phyloP scores from a whole-genome alignment of 164 flowering plant species.

The Akebia trifoliata region DNA sequence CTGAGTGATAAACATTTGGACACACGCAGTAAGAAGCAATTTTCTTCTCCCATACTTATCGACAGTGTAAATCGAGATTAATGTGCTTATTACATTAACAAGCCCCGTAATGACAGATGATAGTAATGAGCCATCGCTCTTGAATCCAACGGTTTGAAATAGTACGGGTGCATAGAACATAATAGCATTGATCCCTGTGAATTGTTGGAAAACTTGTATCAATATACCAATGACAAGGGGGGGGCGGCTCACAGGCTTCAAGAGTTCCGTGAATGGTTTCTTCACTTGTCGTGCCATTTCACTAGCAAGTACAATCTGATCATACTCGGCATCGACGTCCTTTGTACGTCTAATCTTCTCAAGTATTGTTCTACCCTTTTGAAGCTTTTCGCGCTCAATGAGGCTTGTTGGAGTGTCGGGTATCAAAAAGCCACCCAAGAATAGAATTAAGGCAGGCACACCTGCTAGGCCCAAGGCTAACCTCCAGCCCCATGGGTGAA shows the following conservation, averaged over 20 bases:
- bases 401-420: constrained; percentile 35
- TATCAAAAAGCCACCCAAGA: constrained; percentile 20
- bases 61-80: constrained; percentile 12
- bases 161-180: constrained; percentile 31
- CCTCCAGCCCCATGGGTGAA: constrained; percentile 27
- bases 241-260: constrained; percentile 10
- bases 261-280: constrained; percentile 13
- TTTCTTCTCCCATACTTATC: constrained; percentile 17
- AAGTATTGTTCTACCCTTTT: constrained; percentile 15
- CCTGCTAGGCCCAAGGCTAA: constrained; percentile 25
- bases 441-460: constrained; percentile 19
- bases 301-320: constrained; percentile 11
- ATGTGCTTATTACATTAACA: constrained; percentile 19
- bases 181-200: constrained; percentile 29
- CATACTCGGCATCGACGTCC: constrained; percentile 22
- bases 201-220: constrained; percentile 26
- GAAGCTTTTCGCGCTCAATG: constrained; percentile 16
- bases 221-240: constrained; percentile 19
- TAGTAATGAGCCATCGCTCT: constrained; percentile 14
- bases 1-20: constrained; percentile 21
- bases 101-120: constrained; percentile 21
- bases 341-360: constrained; percentile 20
- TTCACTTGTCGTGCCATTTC: constrained; percentile 11
- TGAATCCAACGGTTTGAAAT: constrained; percentile 21
- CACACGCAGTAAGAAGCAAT: constrained; percentile 17